Conservation (phyloP, 1,284 basidiomycete species). For the Neolentinus lepideus region DNA sequence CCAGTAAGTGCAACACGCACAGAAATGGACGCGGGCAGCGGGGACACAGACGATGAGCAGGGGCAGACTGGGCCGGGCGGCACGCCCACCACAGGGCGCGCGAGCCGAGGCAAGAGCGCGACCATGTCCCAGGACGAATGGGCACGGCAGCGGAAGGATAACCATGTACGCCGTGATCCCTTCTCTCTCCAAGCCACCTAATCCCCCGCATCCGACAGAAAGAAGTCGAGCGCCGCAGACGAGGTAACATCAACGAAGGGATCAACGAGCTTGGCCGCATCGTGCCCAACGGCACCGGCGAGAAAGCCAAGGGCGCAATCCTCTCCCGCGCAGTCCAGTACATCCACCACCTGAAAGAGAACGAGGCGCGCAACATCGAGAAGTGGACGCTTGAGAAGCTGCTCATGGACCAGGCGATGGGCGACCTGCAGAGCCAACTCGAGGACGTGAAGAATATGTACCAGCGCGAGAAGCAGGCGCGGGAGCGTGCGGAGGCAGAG, state of each 20-base stretch:
- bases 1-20: conserved; percentile 31
- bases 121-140: conserved; percentile 73
- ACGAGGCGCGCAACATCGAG: conserved; percentile 86
- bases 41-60: conserved; percentile 14
- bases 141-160: conserved; percentile 78
- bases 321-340: conserved; percentile 82
- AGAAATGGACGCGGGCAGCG: conserved; percentile 24
- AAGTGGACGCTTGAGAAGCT: conserved; percentile 94
- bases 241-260: conserved; percentile 93
- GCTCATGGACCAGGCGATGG: conserved; percentile 88
- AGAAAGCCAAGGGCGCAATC: conserved; percentile 86
- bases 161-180: conserved; percentile 50
- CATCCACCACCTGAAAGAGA: conserved; percentile 86
- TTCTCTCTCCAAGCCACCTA: background rate
- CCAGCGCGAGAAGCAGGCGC: conserved; percentile 59
- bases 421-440: conserved; percentile 71
- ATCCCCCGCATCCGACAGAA: conserved; percentile 47
- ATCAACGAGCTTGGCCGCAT: conserved; percentile 89
- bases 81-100: conserved; percentile 28
- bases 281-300: conserved; percentile 81
- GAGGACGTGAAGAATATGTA: conserved; percentile 69
- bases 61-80: conserved; percentile 10
- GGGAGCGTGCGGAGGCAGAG: conserved; percentile 54
- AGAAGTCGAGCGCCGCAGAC: conserved; percentile 92
- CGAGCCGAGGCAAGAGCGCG: conserved; percentile 39